phyloP scores from a whole-genome alignment of 2,329 filamentous ascomycete species.

The Davidsoniella australis region DNA sequence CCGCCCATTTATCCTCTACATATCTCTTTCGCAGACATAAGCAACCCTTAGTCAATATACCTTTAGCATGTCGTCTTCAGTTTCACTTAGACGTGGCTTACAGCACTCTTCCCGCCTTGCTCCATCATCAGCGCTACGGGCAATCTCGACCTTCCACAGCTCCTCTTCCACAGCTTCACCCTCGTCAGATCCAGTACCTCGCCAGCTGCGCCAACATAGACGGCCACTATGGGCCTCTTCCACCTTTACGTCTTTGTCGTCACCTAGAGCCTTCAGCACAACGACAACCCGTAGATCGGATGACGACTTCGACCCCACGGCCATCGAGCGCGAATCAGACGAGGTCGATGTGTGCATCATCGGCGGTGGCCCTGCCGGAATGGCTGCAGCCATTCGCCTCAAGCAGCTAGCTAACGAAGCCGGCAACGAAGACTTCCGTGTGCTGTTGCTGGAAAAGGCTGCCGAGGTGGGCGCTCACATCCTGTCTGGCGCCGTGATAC shows the following conservation, averaged over 20 bases:
- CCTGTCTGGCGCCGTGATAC: conserved; percentile 85
- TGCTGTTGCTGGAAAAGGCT: conserved; percentile 85
- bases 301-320: conserved; percentile 46
- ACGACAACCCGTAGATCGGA: conserved; percentile 18
- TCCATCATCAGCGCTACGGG: not conserved
- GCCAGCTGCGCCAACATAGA: conserved; percentile 2
- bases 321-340: conserved; percentile 73
- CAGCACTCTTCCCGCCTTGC: conserved; percentile 19
- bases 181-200: not conserved
- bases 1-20: not conserved
- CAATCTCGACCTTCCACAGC: not conserved
- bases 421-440: conserved; percentile 89
- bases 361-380: conserved; percentile 83
- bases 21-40: not conserved
- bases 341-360: conserved; percentile 94
- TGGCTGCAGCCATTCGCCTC: conserved; percentile 81
- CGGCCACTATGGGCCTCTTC: conserved; percentile 14
- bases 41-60: not conserved
- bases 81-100: conserved; percentile 24
- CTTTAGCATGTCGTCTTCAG: conserved; percentile 21
- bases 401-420: conserved; percentile 92
- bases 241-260: conserved; percentile 7
- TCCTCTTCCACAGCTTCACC: conserved; percentile 9
- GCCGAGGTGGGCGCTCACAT: conserved; percentile 91
- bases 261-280: conserved; percentile 1